A percentile compares a stretch with the other conserved stretches of the same genome.
Evolutionary conservation across 2,329 filamentous ascomycete genomes (phyloP).

Genomic region (Colletotrichum sp.): DNA sequence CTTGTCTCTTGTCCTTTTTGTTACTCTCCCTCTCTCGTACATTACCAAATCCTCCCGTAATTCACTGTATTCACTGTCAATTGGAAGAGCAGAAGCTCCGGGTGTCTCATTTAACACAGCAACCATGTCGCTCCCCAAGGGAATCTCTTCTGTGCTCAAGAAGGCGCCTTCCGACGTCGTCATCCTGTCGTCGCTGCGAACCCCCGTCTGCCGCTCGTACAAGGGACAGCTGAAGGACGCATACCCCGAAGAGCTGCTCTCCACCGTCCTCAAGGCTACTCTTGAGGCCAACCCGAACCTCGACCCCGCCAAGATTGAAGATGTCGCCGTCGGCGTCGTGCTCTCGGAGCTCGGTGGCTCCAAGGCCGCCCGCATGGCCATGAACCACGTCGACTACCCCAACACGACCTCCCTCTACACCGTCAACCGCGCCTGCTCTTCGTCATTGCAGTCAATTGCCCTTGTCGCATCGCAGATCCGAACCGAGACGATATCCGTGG

Average conservation of each 20-base stretch:
- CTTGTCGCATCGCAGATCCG: conserved; percentile 76
- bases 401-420: conserved; percentile 80
- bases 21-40: background rate
- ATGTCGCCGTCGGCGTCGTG: conserved; percentile 87
- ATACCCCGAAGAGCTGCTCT: conserved; percentile 88
- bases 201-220: conserved; percentile 82
- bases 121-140: conserved; percentile 62
- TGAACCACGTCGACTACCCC: conserved; percentile 82
- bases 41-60: background rate
- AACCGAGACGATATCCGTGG: conserved; percentile 73
- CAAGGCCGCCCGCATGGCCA: conserved; percentile 90
- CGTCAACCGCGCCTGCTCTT: conserved; percentile 86
- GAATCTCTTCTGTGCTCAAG: conserved; percentile 76
- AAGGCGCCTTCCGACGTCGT: conserved; percentile 85
- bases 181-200: conserved; percentile 89
- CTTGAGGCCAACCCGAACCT: conserved; percentile 75
- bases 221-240: conserved; percentile 86
- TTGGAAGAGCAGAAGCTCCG: background rate
- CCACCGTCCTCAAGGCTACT: conserved; percentile 69
- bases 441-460: conserved; percentile 78
- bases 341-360: conserved; percentile 88
- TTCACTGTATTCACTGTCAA: background rate
- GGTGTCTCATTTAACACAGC: background rate
- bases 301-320: conserved; percentile 72
- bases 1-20: background rate